phyloP scores from a whole-genome alignment of 305 asterid species.

The Lippia alba region DNA sequence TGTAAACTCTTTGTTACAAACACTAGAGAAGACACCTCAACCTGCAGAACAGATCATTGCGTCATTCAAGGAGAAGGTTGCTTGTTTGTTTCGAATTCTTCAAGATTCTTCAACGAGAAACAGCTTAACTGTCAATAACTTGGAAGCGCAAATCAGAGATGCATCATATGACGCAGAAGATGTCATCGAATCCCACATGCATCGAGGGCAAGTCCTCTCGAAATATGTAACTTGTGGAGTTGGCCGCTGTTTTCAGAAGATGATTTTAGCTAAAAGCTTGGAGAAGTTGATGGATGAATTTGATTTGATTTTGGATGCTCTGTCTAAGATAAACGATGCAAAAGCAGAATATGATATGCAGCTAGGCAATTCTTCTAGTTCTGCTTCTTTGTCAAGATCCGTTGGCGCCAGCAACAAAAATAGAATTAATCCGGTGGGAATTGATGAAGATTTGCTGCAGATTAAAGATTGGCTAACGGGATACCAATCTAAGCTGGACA shows the following conservation, averaged over 20 bases:
- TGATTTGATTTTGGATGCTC: background rate
- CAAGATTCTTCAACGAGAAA: background rate
- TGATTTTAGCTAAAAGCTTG: background rate
- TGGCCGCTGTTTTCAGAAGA: background rate
- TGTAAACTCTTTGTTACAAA: background rate
- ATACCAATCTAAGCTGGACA: background rate
- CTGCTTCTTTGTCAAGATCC: background rate
- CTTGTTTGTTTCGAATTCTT: background rate
- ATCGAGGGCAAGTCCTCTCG: too few relatives aligned
- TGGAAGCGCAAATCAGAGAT: background rate
- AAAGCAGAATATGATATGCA: background rate
- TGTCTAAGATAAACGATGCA: background rate
- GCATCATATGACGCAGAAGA: constrained; percentile 27
- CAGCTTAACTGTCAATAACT: background rate
- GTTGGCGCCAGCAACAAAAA: background rate
- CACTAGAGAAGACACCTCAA: background rate
- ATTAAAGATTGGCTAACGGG: background rate
- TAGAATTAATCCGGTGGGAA: background rate
- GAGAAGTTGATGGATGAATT: background rate
- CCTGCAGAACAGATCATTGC: background rate
- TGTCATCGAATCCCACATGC: constrained; percentile 12
- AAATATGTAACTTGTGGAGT: background rate
- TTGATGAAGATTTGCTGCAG: constrained; percentile 9
- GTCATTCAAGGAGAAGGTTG: background rate
- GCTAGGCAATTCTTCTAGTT: background rate